These are phyloP conservation scores for Aegilops speltoides DNA, from an alignment of 176 grass and related monocot species.

Conservation along the genomic window DNA sequence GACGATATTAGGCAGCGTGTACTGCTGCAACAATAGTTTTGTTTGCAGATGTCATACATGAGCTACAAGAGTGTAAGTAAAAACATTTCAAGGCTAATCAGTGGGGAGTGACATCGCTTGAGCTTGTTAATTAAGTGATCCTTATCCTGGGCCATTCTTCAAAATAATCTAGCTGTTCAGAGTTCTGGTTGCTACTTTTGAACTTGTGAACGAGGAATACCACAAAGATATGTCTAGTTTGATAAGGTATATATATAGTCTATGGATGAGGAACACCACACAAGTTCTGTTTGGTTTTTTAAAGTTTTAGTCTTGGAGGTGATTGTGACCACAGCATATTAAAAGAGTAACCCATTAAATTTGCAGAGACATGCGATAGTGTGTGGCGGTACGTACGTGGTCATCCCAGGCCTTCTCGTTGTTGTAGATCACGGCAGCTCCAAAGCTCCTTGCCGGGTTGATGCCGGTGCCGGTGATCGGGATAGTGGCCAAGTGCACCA, in stretches of 20 bases:
- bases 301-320: background rate
- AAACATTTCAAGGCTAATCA: background rate
- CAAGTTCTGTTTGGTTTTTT: background rate
- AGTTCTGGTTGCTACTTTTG: slow-evolving; percentile 12
- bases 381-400: slow-evolving; percentile 50
- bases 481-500: slow-evolving; percentile 93
- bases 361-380: background rate
- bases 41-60: background rate
- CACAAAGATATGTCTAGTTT: background rate
- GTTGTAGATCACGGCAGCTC: slow-evolving; percentile 93
- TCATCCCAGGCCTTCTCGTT: slow-evolving; percentile 85
- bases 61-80: background rate
- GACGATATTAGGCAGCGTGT: background rate
- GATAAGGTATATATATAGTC: background rate
- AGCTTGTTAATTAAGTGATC: slow-evolving; percentile 20
- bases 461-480: slow-evolving; percentile 95
- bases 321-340: background rate
- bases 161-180: background rate
- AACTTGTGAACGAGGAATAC: background rate
- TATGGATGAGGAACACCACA: background rate
- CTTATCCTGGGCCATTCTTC: slow-evolving; percentile 26
- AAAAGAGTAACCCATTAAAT: background rate
- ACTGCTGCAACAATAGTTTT: background rate
- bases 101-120: slow-evolving; percentile 11
- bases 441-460: slow-evolving; percentile 89